Percentiles rank a stretch among this genome's conserved stretches.
These are phyloP conservation scores for Pontederia paniculata DNA, from an alignment of 176 grass and related monocot species.

Conservation along the genomic window DNA sequence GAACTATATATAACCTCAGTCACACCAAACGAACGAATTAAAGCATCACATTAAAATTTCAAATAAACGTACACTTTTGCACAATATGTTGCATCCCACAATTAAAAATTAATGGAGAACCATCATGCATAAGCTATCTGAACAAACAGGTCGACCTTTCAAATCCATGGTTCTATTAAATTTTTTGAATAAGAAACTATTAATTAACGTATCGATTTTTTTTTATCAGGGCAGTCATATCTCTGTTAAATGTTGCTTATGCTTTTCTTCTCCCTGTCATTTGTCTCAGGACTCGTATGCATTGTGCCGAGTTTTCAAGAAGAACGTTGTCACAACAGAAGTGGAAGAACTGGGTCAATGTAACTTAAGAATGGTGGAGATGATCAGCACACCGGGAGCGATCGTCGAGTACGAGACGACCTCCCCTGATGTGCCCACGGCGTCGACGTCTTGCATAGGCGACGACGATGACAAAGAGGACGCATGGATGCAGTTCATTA, in stretches of 20 bases:
- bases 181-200: background rate
- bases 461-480: slow-evolving; percentile 54
- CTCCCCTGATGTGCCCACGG: slow-evolving; percentile 46
- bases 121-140: too few species aligned
- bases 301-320: slow-evolving; percentile 78
- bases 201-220: too few species aligned
- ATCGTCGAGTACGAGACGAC: slow-evolving; percentile 33
- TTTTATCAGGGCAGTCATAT: too few species aligned
- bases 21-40: too few species aligned
- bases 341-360: slow-evolving; percentile 58
- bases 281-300: slow-evolving; percentile 53
- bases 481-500: slow-evolving; percentile 90
- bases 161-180: background rate
- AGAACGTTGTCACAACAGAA: slow-evolving; percentile 45
- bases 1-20: too few species aligned
- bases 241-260: slow-evolving; percentile 1
- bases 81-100: too few species aligned
- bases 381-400: slow-evolving; percentile 28
- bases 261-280: background rate
- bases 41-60: too few species aligned
- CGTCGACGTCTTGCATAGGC: slow-evolving; percentile 36
- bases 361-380: slow-evolving; percentile 41
- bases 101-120: too few species aligned
- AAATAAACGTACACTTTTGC: too few species aligned
- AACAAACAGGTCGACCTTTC: too few species aligned